Conservation (phyloP, 176 grass and related monocot species). For the Cenchrus purpureus region DNA sequence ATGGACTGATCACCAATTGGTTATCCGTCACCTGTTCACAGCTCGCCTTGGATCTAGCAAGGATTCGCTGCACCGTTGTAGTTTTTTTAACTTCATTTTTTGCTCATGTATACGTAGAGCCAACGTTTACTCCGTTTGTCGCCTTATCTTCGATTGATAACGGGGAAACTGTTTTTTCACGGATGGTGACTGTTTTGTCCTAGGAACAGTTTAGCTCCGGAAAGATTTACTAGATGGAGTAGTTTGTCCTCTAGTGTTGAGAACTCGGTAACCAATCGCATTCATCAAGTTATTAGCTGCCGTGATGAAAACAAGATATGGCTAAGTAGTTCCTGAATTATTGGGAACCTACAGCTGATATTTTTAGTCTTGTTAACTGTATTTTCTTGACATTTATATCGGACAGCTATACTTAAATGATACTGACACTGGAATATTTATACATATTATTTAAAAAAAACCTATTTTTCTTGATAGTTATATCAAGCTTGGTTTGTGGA, state of each 20-base stretch:
- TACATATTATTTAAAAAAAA: too few relatives aligned
- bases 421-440: too few relatives aligned
- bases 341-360: background rate
- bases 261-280: background rate
- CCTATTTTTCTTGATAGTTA: too few relatives aligned
- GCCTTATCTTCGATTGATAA: background rate
- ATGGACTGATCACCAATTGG: constrained; percentile 27
- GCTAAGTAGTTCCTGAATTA: background rate
- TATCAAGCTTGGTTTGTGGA: too few relatives aligned
- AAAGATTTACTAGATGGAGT: background rate
- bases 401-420: too few relatives aligned
- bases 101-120: background rate
- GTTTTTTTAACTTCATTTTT: background rate
- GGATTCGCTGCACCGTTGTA: background rate
- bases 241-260: background rate
- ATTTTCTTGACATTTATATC: too few relatives aligned
- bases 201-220: background rate
- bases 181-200: background rate
- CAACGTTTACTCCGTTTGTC: background rate
- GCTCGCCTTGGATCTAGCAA: constrained; percentile 17
- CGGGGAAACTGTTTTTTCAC: background rate
- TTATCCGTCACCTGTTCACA: background rate
- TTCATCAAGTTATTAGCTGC: background rate
- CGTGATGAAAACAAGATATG: background rate
- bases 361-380: too few relatives aligned